phyloP scores from a whole-genome alignment of 768 basidiomycete species.

The Tulasnella sp. region DNA sequence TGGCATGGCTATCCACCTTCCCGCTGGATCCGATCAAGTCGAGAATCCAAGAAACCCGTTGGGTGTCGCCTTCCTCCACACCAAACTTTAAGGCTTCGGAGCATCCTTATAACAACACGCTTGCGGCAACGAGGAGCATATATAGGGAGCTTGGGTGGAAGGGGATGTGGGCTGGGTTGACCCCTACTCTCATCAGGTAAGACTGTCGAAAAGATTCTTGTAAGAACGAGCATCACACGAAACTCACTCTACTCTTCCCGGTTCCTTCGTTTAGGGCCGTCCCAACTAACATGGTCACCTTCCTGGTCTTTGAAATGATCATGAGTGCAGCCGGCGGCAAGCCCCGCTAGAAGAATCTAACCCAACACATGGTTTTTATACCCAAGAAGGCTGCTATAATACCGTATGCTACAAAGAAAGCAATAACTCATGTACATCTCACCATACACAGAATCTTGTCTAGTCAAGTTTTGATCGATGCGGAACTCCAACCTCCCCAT shows the following conservation, averaged over 20 bases:
- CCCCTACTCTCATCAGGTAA: constrained; percentile 73
- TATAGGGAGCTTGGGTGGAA: constrained; percentile 54
- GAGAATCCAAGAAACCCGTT: constrained; percentile 55
- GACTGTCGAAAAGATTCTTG: constrained; percentile 21
- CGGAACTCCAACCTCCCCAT: not conserved
- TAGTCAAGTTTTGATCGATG: not conserved
- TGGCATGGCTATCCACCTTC: constrained; percentile 76
- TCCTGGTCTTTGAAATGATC: constrained; percentile 55
- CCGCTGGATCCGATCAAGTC: constrained; percentile 89
- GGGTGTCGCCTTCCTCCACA: constrained; percentile 3
- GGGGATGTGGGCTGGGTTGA: constrained; percentile 67
- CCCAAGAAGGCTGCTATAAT: not conserved
- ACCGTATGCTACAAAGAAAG: not conserved
- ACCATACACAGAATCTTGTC: not conserved
- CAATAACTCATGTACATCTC: not conserved
- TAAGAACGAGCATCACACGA: constrained; percentile 2
- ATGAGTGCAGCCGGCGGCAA: constrained; percentile 12
- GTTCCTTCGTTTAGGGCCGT: constrained; percentile 46
- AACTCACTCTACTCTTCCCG: constrained; percentile 5
- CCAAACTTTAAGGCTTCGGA: constrained; percentile 23
- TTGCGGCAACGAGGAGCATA: constrained; percentile 46
- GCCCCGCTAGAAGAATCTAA: not conserved
- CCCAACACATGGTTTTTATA: not conserved
- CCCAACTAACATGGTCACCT: constrained; percentile 80
- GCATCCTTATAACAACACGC: constrained; percentile 51